These are phyloP conservation scores for Uronychia setigera DNA, from an alignment of 73 alveolate genomes.

Conservation along the genomic window DNA sequence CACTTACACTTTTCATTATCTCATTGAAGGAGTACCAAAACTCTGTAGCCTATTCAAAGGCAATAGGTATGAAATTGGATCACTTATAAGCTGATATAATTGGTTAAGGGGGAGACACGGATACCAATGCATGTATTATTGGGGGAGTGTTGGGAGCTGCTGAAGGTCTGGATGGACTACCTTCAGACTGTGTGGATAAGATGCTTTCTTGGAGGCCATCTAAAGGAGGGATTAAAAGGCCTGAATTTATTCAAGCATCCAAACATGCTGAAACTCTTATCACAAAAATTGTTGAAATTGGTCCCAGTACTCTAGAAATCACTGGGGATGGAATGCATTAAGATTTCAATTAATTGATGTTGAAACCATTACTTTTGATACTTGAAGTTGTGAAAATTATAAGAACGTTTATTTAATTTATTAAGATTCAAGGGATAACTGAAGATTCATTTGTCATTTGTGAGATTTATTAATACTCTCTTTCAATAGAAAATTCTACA, in stretches of 20 bases:
- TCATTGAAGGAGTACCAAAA: not conserved
- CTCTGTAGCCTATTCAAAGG: not conserved
- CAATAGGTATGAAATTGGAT: not conserved
- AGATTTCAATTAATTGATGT: too few relatives aligned
- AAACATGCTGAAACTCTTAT: too few relatives aligned
- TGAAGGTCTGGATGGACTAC: constrained; percentile 48
- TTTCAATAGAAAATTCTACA: too few relatives aligned
- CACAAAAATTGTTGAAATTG: too few relatives aligned
- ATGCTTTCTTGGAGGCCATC: constrained; percentile 49
- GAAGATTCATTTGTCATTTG: too few relatives aligned
- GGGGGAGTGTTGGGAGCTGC: constrained; percentile 73
- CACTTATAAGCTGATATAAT: not conserved
- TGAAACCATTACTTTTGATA: too few relatives aligned
- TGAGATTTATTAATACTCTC: too few relatives aligned
- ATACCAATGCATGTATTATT: constrained; percentile 79
- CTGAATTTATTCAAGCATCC: constrained; percentile 12
- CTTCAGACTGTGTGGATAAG: constrained; percentile 26
- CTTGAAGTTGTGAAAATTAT: too few relatives aligned
- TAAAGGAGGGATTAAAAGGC: constrained; percentile 55
- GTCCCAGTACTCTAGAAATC: too few relatives aligned
- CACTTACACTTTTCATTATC: constrained; percentile 4
- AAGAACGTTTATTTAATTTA: too few relatives aligned
- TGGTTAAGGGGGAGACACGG: constrained; percentile 72
- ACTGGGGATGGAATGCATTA: too few relatives aligned
- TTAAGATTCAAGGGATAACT: too few relatives aligned